Evolutionary conservation across 2,329 filamentous ascomycete genomes (phyloP), one percentile per base, ranked within the genome.

Genomic region (Talaromyces sp.): DNA sequence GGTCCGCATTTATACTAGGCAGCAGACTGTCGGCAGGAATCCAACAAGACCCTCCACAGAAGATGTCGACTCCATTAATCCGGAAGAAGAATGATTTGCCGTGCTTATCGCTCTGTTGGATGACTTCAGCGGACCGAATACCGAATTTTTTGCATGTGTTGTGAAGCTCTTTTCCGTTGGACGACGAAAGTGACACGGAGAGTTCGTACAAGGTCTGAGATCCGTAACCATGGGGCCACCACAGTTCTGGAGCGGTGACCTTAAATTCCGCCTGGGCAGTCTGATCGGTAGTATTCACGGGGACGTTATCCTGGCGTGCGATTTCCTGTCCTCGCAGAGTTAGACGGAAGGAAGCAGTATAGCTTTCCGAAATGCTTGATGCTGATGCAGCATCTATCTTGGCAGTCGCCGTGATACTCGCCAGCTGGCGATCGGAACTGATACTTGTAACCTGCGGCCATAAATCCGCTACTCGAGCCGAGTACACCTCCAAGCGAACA

Each of bases 21-120:
- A 83, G 78, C 61, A 87, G 80, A 56, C 77, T 84, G 64, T 87
- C 84, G 1, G 81, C 82, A 2, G 85, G 84, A 53, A 88, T 87
- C 84, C 85, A 88, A 67, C 84, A 82, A 15, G 83, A 84, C 8
- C 84, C 85, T 40, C 84, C 83, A 57, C 82, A 85, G 67, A 86
- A 86, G 7, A 86, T 79, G 70, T 87, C 80, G 51, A 85, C 74
- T 2, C 83, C 83, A 63, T 89, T 89, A 63, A 89, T 78, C 33
- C 84, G 79, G 65, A 87, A 86, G 64, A 80, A 81, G 67, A 88
- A 87, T 2, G 80, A 81, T 64, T 87, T 85, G 55, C 86, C 84
- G 64, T 78, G 75, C 28, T 77, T 80, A 66, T 76, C 77, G 31
- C 6, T 62, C 48, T 40, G 57, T 52, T 50, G 60, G 56, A 72